phyloP scores from a whole-genome alignment of 805 yeast genomes.

The Saccharomyces eubayanus region DNA sequence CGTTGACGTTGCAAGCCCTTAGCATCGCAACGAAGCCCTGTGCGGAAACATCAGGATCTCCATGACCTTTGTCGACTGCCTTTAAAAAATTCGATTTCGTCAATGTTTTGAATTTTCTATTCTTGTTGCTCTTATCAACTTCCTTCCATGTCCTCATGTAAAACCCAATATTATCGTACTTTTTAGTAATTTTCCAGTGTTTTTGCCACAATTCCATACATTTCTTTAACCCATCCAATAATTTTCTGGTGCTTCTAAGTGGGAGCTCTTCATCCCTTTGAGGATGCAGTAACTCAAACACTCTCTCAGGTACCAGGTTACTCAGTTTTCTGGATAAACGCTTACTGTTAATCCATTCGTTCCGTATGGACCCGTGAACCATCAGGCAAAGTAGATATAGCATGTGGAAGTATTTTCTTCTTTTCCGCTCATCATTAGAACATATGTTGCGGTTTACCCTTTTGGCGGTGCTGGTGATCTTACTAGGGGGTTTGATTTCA shows the following conservation, averaged over 20 bases:
- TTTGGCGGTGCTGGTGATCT: slow-evolving; percentile 9
- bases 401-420: slow-evolving; percentile 51
- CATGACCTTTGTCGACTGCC: slow-evolving; percentile 41
- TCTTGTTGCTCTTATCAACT: slow-evolving; percentile 15
- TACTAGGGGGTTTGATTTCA: slow-evolving; percentile 16
- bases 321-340: slow-evolving; percentile 36
- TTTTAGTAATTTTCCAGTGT: slow-evolving; percentile 41
- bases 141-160: slow-evolving; percentile 44
- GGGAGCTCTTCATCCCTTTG: slow-evolving; percentile 32
- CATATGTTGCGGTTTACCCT: slow-evolving; percentile 31
- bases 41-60: slow-evolving; percentile 71
- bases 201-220: slow-evolving; percentile 55
- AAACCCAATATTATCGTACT: slow-evolving; percentile 25
- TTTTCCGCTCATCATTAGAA: slow-evolving; percentile 45
- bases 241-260: slow-evolving; percentile 46
- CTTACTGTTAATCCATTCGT: slow-evolving; percentile 60
- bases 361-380: slow-evolving; percentile 59
- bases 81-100: slow-evolving; percentile 37
- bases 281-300: slow-evolving; percentile 43
- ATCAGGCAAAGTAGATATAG: slow-evolving; percentile 50
- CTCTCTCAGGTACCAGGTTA: slow-evolving; percentile 39
- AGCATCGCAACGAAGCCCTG: slow-evolving; percentile 79
- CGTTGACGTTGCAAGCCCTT: slow-evolving; percentile 60
- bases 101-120: slow-evolving; percentile 21
- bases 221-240: slow-evolving; percentile 70